These are phyloP conservation scores for Alternaria sp. DNA, from an alignment of 2,329 filamentous ascomycete species.

Conservation along the genomic window DNA sequence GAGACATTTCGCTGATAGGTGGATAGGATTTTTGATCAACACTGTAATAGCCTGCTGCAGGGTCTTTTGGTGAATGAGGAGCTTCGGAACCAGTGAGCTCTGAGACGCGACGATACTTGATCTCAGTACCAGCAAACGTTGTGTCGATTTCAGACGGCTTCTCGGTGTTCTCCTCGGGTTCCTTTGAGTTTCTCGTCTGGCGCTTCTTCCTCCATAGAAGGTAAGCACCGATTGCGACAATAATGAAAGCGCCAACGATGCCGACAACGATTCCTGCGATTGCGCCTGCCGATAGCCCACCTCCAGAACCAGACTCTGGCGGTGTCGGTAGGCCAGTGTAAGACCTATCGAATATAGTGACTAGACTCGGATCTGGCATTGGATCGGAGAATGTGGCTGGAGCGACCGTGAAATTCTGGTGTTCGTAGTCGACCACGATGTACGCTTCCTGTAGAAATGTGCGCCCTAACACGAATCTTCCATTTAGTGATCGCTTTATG, in stretches of 20 bases:
- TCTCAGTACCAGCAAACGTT: slow-evolving; percentile 30
- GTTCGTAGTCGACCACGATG: slow-evolving; percentile 47
- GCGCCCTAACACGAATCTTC: slow-evolving; percentile 39
- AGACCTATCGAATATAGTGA: slow-evolving; percentile 31
- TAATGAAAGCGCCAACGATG: slow-evolving; percentile 33
- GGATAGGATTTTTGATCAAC: slow-evolving; percentile 35
- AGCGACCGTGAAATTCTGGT: slow-evolving; percentile 42
- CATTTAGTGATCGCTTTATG: slow-evolving; percentile 34
- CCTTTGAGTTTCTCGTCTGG: slow-evolving; percentile 12
- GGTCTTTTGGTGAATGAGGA: slow-evolving; percentile 33
- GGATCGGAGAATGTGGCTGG: slow-evolving; percentile 31
- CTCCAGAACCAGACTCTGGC: neutral
- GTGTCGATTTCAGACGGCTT: slow-evolving; percentile 39
- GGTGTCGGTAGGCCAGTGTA: slow-evolving; percentile 13
- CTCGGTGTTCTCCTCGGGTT: slow-evolving; percentile 12
- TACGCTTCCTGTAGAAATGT: slow-evolving; percentile 49
- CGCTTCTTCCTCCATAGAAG: slow-evolving; percentile 36
- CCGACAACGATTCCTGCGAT: slow-evolving; percentile 46
- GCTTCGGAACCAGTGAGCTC: slow-evolving; percentile 44
- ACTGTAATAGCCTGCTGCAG: slow-evolving; percentile 34
- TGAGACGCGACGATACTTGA: slow-evolving; percentile 41
- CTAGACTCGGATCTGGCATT: slow-evolving; percentile 25
- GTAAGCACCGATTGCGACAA: slow-evolving; percentile 34
- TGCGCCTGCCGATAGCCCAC: slow-evolving; percentile 34
- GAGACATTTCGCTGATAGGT: slow-evolving; percentile 43